A percentile compares a stretch with the other conserved stretches of the same genome.
These are phyloP conservation scores for Ensete glaucum DNA, from an alignment of 176 grass and related monocot species.

Conservation along the genomic window DNA sequence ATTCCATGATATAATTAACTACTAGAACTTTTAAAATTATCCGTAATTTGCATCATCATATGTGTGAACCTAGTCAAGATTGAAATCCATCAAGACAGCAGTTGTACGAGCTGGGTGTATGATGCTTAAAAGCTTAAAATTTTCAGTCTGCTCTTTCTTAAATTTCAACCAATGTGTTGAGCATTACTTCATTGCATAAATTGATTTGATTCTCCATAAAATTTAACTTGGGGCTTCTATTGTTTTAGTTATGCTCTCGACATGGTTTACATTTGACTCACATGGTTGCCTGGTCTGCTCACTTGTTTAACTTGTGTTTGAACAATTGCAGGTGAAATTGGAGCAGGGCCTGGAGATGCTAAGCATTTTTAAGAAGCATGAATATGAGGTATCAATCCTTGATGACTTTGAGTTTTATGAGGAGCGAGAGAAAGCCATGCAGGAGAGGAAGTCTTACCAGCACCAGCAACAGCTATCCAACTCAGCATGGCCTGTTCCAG, in stretches of 20 bases:
- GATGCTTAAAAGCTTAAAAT: too few relatives aligned
- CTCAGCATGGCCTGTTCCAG: constrained; percentile 5
- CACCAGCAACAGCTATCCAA: constrained; percentile 19
- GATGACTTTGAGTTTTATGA: constrained; percentile 72
- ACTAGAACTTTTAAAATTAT: not conserved
- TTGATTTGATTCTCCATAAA: not conserved
- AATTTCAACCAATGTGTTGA: not conserved
- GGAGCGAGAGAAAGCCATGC: constrained; percentile 54
- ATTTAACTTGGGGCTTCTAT: not conserved
- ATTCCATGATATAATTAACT: not conserved
- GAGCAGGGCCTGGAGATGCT: constrained; percentile 69
- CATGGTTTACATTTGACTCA: not conserved
- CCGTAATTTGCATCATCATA: not conserved
- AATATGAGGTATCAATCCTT: constrained; percentile 48
- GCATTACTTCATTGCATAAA: not conserved
- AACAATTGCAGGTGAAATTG: constrained; percentile 43
- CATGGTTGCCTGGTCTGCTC: not conserved
- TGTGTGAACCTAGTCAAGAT: not conserved
- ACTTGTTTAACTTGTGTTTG: not conserved
- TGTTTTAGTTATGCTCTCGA: not conserved
- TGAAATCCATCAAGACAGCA: not conserved
- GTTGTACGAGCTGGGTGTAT: not conserved
- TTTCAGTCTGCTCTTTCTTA: too few relatives aligned
- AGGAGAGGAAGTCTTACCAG: constrained; percentile 46
- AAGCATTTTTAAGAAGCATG: constrained; percentile 50